Conservation (phyloP, 2,329 filamentous ascomycete species). For the Ceratocystis alfenasii region DNA sequence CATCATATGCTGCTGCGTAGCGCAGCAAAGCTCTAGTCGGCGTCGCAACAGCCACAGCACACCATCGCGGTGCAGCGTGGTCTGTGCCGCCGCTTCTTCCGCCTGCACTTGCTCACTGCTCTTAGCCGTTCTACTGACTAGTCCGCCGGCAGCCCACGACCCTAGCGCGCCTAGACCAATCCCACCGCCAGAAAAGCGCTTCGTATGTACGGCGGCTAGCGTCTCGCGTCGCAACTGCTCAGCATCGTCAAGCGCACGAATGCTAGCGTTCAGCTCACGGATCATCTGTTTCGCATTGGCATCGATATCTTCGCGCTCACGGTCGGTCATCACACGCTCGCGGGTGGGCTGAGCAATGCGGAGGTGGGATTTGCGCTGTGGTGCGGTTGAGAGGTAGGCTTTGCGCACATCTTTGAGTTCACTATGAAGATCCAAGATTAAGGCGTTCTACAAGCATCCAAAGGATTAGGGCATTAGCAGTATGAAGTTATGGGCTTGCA, state of each 20-base stretch:
- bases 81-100: constrained; percentile 55
- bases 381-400: constrained; percentile 76
- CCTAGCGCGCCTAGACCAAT: constrained; percentile 46
- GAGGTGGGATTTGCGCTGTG: constrained; percentile 40
- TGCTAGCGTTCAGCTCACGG: constrained; percentile 70
- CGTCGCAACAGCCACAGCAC: constrained; percentile 73
- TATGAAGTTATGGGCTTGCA: not conserved
- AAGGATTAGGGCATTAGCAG: not conserved
- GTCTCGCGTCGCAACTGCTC: constrained; percentile 73
- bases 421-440: constrained; percentile 66
- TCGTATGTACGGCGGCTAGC: constrained; percentile 54
- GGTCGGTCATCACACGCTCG: constrained; percentile 55
- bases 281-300: constrained; percentile 75
- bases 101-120: constrained; percentile 57
- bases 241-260: constrained; percentile 66
- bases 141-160: constrained; percentile 55
- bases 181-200: constrained; percentile 50
- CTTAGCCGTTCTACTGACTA: constrained; percentile 37
- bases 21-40: constrained; percentile 61
- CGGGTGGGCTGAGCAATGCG: constrained; percentile 1
- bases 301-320: constrained; percentile 76
- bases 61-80: constrained; percentile 63
- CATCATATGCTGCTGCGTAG: constrained; percentile 82
- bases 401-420: constrained; percentile 77
- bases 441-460: constrained; percentile 52